Conservation (phyloP, 352 stramenopile genomes). For the Phytophthora hibernalis region DNA sequence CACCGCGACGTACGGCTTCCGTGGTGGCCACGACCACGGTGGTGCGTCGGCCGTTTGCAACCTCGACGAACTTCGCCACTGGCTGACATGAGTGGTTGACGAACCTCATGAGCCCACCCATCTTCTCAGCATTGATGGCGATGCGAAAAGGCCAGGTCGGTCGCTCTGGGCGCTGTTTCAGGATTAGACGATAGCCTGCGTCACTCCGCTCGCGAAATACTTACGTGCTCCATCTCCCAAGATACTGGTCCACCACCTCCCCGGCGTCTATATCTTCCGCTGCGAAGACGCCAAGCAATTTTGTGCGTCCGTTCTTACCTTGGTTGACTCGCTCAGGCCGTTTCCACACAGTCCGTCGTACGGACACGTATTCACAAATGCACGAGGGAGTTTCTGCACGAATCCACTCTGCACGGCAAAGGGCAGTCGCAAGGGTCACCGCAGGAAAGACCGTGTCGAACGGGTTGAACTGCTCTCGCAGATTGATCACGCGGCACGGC, state of each 20-base stretch:
- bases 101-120: slow-evolving; percentile 10
- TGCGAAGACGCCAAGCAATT: not conserved
- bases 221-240: slow-evolving; percentile 17
- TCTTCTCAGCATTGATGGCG: not conserved
- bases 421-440: not conserved
- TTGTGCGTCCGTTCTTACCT: slow-evolving; percentile 2
- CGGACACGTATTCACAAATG: slow-evolving; percentile 5
- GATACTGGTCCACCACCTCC: slow-evolving; percentile 7
- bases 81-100: slow-evolving; percentile 6
- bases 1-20: too few relatives aligned
- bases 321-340: not conserved
- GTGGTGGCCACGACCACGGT: too few relatives aligned
- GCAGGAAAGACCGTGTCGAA: not conserved
- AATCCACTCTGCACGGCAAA: not conserved
- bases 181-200: not conserved
- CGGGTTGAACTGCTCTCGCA: slow-evolving; percentile 11
- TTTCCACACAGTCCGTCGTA: slow-evolving; percentile 11
- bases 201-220: not conserved
- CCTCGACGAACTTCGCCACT: slow-evolving; percentile 6
- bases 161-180: not conserved
- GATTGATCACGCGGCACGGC: not conserved
- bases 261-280: slow-evolving; percentile 6
- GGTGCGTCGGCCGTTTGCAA: not conserved
- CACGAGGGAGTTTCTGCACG: slow-evolving; percentile 1
- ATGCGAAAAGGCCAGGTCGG: not conserved